phyloP scores from a whole-genome alignment of 148 eudicot species.

The Polygonum maritimum region DNA sequence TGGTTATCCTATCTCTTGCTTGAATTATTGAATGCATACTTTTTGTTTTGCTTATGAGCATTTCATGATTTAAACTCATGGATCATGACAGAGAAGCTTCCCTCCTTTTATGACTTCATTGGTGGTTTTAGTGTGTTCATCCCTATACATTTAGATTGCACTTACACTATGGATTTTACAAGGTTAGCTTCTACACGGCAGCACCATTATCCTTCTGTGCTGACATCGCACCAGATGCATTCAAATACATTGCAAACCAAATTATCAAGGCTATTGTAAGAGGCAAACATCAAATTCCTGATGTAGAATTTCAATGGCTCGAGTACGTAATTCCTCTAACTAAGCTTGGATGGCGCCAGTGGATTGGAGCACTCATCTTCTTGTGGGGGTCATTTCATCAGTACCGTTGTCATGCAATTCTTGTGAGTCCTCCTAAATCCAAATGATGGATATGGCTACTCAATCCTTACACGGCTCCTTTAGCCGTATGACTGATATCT shows the following conservation, averaged over 20 bases:
- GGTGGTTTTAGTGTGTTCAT: not conserved
- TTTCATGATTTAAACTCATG: not conserved
- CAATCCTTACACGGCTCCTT: not conserved
- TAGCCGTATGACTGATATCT: not conserved
- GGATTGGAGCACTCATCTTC: conserved; percentile 72
- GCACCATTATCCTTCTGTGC: conserved; percentile 85
- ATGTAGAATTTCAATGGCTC: conserved; percentile 34
- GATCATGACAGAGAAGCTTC: not conserved
- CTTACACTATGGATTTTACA: conserved; percentile 15
- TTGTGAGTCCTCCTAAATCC: conserved; percentile 40
- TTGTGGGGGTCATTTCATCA: conserved; percentile 91
- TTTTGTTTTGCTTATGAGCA: not conserved
- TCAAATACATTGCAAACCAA: conserved; percentile 24
- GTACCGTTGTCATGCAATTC: conserved; percentile 69
- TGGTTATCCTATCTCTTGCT: not conserved
- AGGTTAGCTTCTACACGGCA: conserved; percentile 68
- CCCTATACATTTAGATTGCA: not conserved
- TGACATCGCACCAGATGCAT: conserved; percentile 47
- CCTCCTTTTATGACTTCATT: not conserved
- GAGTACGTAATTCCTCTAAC: conserved; percentile 46
- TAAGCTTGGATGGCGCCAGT: conserved; percentile 58
- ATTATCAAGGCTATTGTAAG: conserved; percentile 48
- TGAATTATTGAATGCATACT: not conserved
- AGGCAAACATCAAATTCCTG: conserved; percentile 47
- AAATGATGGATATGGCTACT: not conserved